Evolutionary conservation across 305 asterid genomes (phyloP), one percentile per base, ranked within the genome.

Genomic region (Solanum hybrid): DNA sequence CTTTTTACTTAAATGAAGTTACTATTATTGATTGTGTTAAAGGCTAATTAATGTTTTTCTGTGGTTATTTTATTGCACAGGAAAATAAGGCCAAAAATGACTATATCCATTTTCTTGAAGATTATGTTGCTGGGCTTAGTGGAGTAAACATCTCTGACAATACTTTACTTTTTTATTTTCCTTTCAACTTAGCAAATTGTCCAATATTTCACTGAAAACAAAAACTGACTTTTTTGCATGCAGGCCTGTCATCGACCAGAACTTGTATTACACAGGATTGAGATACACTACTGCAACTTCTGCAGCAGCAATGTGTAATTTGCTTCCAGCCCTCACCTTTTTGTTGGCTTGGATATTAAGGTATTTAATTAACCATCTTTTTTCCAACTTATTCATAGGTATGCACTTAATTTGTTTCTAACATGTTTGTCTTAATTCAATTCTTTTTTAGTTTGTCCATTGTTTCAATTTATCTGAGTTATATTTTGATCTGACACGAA

Each of bases 211-310:
- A 82, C 69, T 46, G 87, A 83, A 83, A 76, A 86, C 80, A n/a
- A 67, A 80, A 57, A 3, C 10, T 69, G 67, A 10, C 35, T 34
- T 2, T 86, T 26, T 57, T 6, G 69, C 24, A 57, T 11, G 37
- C 89, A 96, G 99, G 89, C 98, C 98, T 0, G 96, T 95, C 3
- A 89, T 96, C 46, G 98, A 93, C 67, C 98, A 94, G 87, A 96
- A 94, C 90, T 86, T 96, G 88, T 96, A 92, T 87, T 96, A 92
- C 78, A 89, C 90, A 8, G 98, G 97, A 37, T 90, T 96, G 96
- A 92, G 92, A 82, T 92, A 93, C 73, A 93, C 97, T 4, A 92
- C 96, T 6, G 96, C 98, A 16, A 96, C 98, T 46, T 94, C 93
- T 89, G 90, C 99, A 18, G 69, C 93, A 2, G 93, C 96, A 2